Conservation (phyloP, 2,329 filamentous ascomycete genomes). For the Calonectria naviculata region DNA sequence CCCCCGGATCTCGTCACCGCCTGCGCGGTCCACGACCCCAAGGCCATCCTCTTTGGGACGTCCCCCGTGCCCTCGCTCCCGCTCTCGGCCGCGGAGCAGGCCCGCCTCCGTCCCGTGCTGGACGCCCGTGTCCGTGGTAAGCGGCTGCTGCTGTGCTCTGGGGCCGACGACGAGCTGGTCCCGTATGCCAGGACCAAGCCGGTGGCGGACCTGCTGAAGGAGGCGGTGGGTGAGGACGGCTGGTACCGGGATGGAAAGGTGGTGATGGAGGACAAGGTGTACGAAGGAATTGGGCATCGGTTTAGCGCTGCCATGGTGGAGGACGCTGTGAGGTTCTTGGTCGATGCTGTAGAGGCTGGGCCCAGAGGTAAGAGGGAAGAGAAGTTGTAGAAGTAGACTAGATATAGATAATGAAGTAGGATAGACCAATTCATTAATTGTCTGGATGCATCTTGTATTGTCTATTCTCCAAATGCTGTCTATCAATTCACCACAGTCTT, state of each 20-base stretch:
- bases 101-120: conserved; percentile 57
- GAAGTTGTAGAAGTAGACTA: conserved; percentile 45
- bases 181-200: conserved; percentile 70
- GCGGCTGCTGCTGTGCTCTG: conserved; percentile 72
- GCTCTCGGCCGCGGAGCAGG: conserved; percentile 51
- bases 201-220: conserved; percentile 72
- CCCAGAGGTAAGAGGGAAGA: conserved; percentile 36
- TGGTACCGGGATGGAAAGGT: conserved; percentile 69
- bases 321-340: conserved; percentile 74
- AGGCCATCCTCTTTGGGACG: conserved; percentile 75
- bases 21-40: conserved; percentile 78
- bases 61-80: conserved; percentile 46
- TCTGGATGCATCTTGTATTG: conserved; percentile 9
- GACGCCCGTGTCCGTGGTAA: conserved; percentile 68
- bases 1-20: conserved; percentile 74
- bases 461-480: neutral
- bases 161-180: conserved; percentile 77
- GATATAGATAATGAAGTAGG: conserved; percentile 21
- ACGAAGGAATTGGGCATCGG: conserved; percentile 75
- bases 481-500: conserved; percentile 52
- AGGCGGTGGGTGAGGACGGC: conserved; percentile 52
- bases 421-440: neutral
- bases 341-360: conserved; percentile 54
- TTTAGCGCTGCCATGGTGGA: conserved; percentile 75
- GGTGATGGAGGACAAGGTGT: conserved; percentile 73